These are phyloP conservation scores for Colletotrichum lupini DNA, from an alignment of 2,329 filamentous ascomycete species.

Conservation along the genomic window DNA sequence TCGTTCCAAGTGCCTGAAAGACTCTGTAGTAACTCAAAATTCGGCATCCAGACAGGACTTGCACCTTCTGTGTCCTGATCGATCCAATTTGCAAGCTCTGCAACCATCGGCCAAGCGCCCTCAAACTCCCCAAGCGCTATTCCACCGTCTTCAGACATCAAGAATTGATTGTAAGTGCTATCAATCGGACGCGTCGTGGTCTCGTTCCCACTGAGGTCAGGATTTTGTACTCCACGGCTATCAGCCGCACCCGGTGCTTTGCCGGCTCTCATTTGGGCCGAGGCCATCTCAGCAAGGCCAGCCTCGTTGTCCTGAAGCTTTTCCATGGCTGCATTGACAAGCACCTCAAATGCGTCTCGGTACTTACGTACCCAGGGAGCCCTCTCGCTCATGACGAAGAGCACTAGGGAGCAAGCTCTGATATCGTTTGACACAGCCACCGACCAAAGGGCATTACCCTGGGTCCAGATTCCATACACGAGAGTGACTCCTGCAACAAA, in stretches of 20 bases:
- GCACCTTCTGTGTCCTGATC: constrained; percentile 41
- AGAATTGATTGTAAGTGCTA: neutral
- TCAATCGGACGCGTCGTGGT: neutral
- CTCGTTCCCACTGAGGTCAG: neutral
- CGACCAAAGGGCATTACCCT: constrained; percentile 57
- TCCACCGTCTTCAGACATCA: neutral
- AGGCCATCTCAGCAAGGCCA: constrained; percentile 25
- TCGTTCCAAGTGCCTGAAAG: constrained; percentile 30
- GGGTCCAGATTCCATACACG: constrained; percentile 52
- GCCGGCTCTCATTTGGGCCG: constrained; percentile 17
- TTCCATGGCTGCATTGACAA: constrained; percentile 50
- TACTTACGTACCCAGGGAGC: constrained; percentile 59
- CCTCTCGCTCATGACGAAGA: constrained; percentile 61
- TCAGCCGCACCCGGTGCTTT: neutral
- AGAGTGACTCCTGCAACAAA: constrained; percentile 55
- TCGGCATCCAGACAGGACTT: constrained; percentile 44
- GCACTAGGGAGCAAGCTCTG: constrained; percentile 58
- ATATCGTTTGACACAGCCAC: constrained; percentile 60
- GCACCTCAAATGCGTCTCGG: constrained; percentile 58
- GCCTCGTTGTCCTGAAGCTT: constrained; percentile 22
- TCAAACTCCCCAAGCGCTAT: constrained; percentile 22
- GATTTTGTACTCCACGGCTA: neutral
- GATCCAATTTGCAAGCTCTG: constrained; percentile 44
- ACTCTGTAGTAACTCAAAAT: constrained; percentile 44
- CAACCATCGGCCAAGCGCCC: constrained; percentile 43